Percentiles rank a stretch among this genome's conserved stretches.
Conservation (phyloP, 106 monocot genomes). For the Vanilla planifolia region DNA sequence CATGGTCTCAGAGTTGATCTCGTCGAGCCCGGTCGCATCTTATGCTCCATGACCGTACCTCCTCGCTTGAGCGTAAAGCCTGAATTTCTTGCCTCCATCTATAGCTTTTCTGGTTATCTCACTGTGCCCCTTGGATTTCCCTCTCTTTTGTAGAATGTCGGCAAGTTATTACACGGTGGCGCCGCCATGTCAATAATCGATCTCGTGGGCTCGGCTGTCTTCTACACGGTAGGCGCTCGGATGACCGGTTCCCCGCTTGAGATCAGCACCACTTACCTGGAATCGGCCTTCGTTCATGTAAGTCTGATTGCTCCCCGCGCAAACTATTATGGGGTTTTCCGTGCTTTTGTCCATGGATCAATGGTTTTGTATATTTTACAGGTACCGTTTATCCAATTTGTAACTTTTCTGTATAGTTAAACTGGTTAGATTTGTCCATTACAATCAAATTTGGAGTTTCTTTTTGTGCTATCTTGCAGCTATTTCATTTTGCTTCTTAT, state of each 20-base stretch:
- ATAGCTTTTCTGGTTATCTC: background rate
- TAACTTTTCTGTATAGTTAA: no score
- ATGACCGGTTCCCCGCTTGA: constrained; percentile 33
- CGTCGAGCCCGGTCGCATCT: constrained; percentile 48
- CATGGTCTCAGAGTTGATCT: constrained; percentile 37
- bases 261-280: constrained; percentile 38
- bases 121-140: no score
- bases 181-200: constrained; percentile 59
- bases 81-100: background rate
- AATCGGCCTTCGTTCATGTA: constrained; percentile 31
- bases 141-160: constrained; percentile 21
- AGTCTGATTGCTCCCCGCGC: background rate
- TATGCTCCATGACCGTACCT: constrained; percentile 56
- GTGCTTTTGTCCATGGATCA: background rate
- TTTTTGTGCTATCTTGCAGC: no score
- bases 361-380: background rate
- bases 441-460: no score
- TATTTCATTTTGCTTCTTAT: no score
- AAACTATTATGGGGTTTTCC: no score
- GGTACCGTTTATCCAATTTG: background rate
- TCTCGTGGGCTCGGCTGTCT: constrained; percentile 40
- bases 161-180: constrained; percentile 55
- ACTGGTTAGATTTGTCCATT: no score
- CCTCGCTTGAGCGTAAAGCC: constrained; percentile 49
- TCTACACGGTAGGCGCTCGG: constrained; percentile 26